Percentiles rank a stretch among this genome's conserved stretches.
Evolutionary conservation across 2,329 filamentous ascomycete species (phyloP).

Genomic region (Paracoccidioides brasiliensis): DNA sequence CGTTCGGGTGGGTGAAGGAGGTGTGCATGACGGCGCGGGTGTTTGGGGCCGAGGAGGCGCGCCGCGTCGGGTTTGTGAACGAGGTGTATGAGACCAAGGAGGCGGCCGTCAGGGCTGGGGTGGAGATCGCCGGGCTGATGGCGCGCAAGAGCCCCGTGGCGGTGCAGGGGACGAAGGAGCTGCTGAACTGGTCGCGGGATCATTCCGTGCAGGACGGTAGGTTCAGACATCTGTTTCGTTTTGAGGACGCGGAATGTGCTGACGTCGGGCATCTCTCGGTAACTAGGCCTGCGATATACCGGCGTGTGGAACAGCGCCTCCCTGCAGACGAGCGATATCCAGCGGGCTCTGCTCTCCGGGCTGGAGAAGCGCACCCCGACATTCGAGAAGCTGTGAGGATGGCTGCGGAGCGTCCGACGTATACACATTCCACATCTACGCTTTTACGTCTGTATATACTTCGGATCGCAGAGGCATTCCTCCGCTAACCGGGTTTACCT

Average conservation of each 20-base stretch:
- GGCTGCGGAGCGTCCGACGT: neutral
- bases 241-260: neutral
- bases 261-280: neutral
- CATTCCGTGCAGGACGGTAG: conserved; percentile 61
- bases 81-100: conserved; percentile 39
- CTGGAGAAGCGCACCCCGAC: conserved; percentile 65
- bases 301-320: conserved; percentile 76
- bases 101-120: conserved; percentile 47
- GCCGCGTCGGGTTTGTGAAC: conserved; percentile 32
- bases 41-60: conserved; percentile 34
- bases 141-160: conserved; percentile 78
- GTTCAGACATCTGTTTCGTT: too few relatives aligned
- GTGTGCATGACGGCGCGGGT: conserved; percentile 32
- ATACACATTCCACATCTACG: too few relatives aligned
- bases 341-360: conserved; percentile 59
- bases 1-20: conserved; percentile 37
- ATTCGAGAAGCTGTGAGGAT: conserved; percentile 64
- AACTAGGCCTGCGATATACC: conserved; percentile 61
- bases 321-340: conserved; percentile 67
- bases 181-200: conserved; percentile 71
- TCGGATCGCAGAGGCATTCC: too few relatives aligned
- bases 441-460: too few relatives aligned
- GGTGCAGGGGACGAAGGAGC: conserved; percentile 74
- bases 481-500: too few relatives aligned
- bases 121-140: conserved; percentile 52